phyloP scores from a whole-genome alignment of 176 grass and related monocot genomes.

The Aegilops sharonensis region DNA sequence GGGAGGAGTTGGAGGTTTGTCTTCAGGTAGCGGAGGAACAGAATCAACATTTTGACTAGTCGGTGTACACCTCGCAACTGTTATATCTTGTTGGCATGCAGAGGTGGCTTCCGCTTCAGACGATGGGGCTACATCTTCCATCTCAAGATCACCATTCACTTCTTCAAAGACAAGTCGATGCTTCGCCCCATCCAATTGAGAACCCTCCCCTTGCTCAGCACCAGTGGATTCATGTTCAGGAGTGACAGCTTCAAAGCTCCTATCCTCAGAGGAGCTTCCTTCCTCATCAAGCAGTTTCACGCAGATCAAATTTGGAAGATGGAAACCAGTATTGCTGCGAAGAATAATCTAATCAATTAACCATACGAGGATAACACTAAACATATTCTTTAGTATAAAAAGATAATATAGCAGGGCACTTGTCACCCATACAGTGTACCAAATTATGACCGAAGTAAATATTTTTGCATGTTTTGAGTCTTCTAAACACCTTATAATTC shows the following conservation, averaged over 20 bases:
- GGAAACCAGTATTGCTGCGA: constrained; percentile 81
- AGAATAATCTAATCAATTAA: constrained; percentile 24
- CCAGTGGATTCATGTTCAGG: constrained; percentile 54
- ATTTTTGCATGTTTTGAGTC: constrained; percentile 7
- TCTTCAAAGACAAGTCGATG: constrained; percentile 82
- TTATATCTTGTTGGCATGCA: constrained; percentile 23
- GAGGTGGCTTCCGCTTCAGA: constrained; percentile 39
- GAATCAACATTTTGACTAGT: constrained; percentile 33
- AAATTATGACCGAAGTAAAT: constrained; percentile 1
- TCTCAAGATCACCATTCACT: constrained; percentile 91
- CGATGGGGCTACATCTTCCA: constrained; percentile 86
- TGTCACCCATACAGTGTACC: not conserved
- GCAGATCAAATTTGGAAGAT: constrained; percentile 66
- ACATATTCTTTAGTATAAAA: constrained; percentile 14
- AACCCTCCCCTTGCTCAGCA: constrained; percentile 43
- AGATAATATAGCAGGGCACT: not conserved
- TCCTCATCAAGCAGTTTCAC: constrained; percentile 75
- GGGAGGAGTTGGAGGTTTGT: constrained; percentile 81
- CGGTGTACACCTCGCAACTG: constrained; percentile 8
- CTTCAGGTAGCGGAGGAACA: constrained; percentile 73
- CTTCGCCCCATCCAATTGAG: constrained; percentile 42
- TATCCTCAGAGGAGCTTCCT: constrained; percentile 69
- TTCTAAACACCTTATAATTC: constrained; percentile 15
- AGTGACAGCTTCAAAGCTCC: constrained; percentile 90
- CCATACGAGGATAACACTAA: not conserved